Conservation (phyloP, 352 stramenopile species). For the Pythium myriotylum region DNA sequence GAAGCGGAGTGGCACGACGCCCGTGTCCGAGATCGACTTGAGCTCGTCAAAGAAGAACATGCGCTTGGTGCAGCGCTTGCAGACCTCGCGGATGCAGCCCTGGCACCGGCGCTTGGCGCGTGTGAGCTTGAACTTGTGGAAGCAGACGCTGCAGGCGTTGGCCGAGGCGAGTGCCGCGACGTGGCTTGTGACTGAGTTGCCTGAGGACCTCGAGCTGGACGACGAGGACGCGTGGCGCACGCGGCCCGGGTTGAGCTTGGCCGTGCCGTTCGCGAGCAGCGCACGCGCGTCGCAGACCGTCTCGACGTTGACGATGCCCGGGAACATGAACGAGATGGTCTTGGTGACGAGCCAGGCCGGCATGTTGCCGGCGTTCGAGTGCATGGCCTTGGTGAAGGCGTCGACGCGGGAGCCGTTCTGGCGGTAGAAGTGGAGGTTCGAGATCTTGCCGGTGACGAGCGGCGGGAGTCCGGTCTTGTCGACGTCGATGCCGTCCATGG, state of each 20-base stretch:
- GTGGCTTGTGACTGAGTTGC: background rate
- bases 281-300: slow-evolving; percentile 32
- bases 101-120: slow-evolving; percentile 34
- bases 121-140: slow-evolving; percentile 36
- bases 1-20: slow-evolving; percentile 31
- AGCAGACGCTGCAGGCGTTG: slow-evolving; percentile 36
- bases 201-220: background rate
- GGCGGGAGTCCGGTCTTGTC: slow-evolving; percentile 15
- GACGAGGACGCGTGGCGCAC: background rate
- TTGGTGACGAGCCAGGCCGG: slow-evolving; percentile 38
- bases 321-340: slow-evolving; percentile 37
- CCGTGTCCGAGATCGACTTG: slow-evolving; percentile 32
- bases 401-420: slow-evolving; percentile 36
- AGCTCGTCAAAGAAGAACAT: slow-evolving; percentile 33
- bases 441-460: slow-evolving; percentile 40
- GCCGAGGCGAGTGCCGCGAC: slow-evolving; percentile 8
- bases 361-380: slow-evolving; percentile 35
- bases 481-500: slow-evolving; percentile 36
- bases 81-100: slow-evolving; percentile 28
- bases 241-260: slow-evolving; percentile 20
- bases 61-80: slow-evolving; percentile 35
- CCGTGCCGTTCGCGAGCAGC: slow-evolving; percentile 25
- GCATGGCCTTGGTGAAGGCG: slow-evolving; percentile 32
- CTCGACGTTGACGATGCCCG: slow-evolving; percentile 34
- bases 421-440: slow-evolving; percentile 37